phyloP scores from a whole-genome alignment of 2,329 filamentous ascomycete genomes.

The Colletotrichum godetiae region DNA sequence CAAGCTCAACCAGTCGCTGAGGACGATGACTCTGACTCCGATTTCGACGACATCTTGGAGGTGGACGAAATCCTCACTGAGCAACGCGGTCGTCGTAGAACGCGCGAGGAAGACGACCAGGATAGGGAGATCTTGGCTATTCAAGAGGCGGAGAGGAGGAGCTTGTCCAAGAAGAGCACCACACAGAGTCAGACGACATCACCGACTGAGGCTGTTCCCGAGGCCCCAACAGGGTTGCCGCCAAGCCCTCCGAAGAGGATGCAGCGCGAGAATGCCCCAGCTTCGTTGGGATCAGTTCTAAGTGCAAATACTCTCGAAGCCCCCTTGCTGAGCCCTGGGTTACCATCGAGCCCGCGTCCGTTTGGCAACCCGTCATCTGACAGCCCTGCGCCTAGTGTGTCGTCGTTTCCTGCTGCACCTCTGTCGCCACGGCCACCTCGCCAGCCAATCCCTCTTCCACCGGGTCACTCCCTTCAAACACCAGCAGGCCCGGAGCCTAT shows the following conservation, averaged over 20 bases:
- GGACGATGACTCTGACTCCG: constrained; percentile 79
- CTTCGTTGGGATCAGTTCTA: constrained; percentile 65
- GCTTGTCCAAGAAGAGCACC: constrained; percentile 79
- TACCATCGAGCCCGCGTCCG: constrained; percentile 71
- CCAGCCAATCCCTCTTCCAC: constrained; percentile 78
- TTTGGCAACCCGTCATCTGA: constrained; percentile 41
- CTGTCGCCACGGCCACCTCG: constrained; percentile 80
- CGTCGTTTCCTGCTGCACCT: constrained; percentile 70
- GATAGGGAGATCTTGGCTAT: constrained; percentile 77
- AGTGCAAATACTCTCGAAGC: constrained; percentile 49
- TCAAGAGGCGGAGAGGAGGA: constrained; percentile 76
- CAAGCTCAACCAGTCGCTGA: constrained; percentile 54
- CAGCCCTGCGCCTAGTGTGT: constrained; percentile 62
- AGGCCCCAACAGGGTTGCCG: constrained; percentile 46
- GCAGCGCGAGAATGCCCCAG: constrained; percentile 53
- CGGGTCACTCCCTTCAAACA: constrained; percentile 74
- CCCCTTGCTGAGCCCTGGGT: constrained; percentile 67
- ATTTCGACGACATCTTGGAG: constrained; percentile 83
- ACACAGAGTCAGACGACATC: constrained; percentile 56
- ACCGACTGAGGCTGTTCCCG: constrained; percentile 51
- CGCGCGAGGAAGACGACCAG: constrained; percentile 87
- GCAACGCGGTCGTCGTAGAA: constrained; percentile 81
- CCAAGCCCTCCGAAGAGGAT: constrained; percentile 50
- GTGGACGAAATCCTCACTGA: constrained; percentile 71
- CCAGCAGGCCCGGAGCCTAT: constrained; percentile 47